Conservation (phyloP, 352 stramenopile genomes). For the Phytophthora pinifolia region DNA sequence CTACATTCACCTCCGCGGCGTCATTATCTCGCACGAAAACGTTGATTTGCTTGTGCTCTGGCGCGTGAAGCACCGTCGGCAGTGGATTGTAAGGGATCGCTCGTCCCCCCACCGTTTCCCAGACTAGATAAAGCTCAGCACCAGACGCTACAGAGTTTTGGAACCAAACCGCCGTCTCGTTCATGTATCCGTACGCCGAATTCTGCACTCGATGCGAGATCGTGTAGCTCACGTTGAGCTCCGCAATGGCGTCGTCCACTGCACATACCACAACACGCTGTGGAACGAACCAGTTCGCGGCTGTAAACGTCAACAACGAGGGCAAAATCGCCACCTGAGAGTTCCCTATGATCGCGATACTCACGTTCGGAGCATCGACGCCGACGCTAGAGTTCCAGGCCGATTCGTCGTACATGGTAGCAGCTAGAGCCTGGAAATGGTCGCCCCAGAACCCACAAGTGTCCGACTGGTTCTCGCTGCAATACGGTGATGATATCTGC, state of each 20-base stretch:
- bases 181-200: conserved; percentile 43
- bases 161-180: conserved; percentile 67
- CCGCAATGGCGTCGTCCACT: conserved; percentile 45
- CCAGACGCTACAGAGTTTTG: conserved; percentile 20
- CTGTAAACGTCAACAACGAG: conserved; percentile 62
- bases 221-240: conserved; percentile 32
- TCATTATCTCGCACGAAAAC: conserved; percentile 57
- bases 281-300: conserved; percentile 59
- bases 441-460: conserved; percentile 46
- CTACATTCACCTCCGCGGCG: conserved; percentile 38
- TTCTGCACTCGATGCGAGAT: conserved; percentile 65
- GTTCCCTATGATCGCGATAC: conserved; percentile 54
- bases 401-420: conserved; percentile 37
- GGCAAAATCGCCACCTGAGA: conserved; percentile 51
- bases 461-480: conserved; percentile 32
- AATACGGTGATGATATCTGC: conserved; percentile 30
- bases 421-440: conserved; percentile 34
- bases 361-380: conserved; percentile 56
- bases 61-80: conserved; percentile 50
- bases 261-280: conserved; percentile 54
- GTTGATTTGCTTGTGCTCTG: conserved; percentile 47
- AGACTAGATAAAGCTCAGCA: conserved; percentile 24
- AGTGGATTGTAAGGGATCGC: conserved; percentile 65
- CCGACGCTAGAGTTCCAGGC: background rate
- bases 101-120: conserved; percentile 18